Evolutionary conservation across 768 basidiomycete species (phyloP).

Genomic region (Naganishia antarctica): DNA sequence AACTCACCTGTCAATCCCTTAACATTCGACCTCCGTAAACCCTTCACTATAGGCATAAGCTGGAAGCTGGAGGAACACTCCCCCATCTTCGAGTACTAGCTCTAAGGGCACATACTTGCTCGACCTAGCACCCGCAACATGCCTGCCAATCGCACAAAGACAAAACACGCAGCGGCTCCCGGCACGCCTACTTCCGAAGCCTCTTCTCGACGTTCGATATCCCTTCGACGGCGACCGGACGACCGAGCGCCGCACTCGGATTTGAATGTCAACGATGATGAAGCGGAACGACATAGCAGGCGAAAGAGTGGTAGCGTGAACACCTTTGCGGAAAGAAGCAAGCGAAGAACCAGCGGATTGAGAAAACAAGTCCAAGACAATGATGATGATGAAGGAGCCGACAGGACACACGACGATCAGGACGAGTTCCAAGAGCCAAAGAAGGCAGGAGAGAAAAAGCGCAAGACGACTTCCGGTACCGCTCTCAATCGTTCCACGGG

Average conservation of each 20-base stretch:
- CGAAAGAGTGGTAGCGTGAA: neutral
- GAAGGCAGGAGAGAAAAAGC: neutral
- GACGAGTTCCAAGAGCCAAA: neutral
- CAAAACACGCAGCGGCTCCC: neutral
- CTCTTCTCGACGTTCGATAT: conserved; percentile 11
- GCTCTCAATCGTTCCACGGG: neutral
- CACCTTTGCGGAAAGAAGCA: conserved; percentile 11
- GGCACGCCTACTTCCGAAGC: conserved; percentile 8
- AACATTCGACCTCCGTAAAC: no score
- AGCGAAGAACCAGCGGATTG: conserved; percentile 7
- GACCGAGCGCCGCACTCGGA: neutral
- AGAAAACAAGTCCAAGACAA: conserved; percentile 9
- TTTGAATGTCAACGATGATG: conserved; percentile 13
- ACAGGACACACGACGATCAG: no score
- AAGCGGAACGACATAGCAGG: conserved; percentile 6
- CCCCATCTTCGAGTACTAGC: neutral
- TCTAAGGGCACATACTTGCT: neutral
- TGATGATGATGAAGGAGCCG: neutral
- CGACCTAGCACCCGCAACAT: neutral
- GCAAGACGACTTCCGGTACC: neutral
- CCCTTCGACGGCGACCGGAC: neutral
- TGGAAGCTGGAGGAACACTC: no score
- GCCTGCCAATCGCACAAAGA: conserved; percentile 6
- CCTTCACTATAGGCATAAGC: no score
- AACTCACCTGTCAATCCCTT: no score